These are phyloP conservation scores for Tetracentron sinense DNA, from an alignment of 164 flowering plant species.

Conservation along the genomic window DNA sequence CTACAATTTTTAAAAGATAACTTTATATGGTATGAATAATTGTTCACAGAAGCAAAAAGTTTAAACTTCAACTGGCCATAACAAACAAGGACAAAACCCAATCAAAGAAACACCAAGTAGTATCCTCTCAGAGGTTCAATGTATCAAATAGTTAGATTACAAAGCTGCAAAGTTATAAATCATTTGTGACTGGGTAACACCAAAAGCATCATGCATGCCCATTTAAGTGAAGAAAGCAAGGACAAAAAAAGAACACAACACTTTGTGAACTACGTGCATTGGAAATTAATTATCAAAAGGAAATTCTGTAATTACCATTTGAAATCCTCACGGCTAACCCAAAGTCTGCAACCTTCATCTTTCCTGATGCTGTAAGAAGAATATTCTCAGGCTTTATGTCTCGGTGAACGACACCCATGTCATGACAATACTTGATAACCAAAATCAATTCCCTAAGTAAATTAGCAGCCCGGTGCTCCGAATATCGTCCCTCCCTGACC, in stretches of 20 bases:
- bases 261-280: neutral
- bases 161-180: neutral
- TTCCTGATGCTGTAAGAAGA: too few relatives aligned
- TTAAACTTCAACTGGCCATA: neutral
- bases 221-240: too few relatives aligned
- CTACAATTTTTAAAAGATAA: too few relatives aligned
- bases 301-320: neutral
- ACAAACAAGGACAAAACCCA: neutral
- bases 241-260: neutral
- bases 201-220: neutral
- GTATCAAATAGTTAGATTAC: neutral
- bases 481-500: conserved; percentile 50
- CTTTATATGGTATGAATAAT: too few relatives aligned
- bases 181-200: neutral
- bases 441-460: too few relatives aligned
- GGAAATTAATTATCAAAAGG: neutral
- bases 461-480: conserved; percentile 78
- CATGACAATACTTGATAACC: too few relatives aligned
- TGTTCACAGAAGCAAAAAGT: too few relatives aligned
- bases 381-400: too few relatives aligned
- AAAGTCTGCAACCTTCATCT: too few relatives aligned
- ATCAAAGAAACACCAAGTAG: neutral
- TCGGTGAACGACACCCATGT: too few relatives aligned
- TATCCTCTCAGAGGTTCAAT: neutral
- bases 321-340: too few relatives aligned